A percentile compares a stretch with the other conserved stretches of the same genome.
These are phyloP conservation scores for Colletotrichum lindemuthianum DNA, from an alignment of 2,329 filamentous ascomycete species.

Conservation along the genomic window DNA sequence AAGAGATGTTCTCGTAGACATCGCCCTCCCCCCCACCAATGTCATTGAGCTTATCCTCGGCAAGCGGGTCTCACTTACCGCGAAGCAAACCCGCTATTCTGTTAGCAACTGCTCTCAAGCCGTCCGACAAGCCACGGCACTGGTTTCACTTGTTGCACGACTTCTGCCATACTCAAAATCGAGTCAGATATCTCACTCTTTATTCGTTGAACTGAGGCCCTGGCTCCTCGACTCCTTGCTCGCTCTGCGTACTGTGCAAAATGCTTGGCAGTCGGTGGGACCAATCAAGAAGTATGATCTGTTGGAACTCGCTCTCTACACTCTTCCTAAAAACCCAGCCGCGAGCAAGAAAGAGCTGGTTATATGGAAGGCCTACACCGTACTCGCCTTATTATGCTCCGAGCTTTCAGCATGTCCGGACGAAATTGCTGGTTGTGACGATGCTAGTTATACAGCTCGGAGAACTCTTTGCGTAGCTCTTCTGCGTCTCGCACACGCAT, in stretches of 20 bases:
- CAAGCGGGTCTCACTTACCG: slow-evolving; percentile 30
- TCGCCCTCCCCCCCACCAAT: slow-evolving; percentile 52
- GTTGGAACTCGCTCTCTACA: slow-evolving; percentile 11
- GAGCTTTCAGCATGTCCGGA: slow-evolving; percentile 50
- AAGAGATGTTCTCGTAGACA: slow-evolving; percentile 41
- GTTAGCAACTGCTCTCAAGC: slow-evolving; percentile 54
- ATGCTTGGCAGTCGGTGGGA: slow-evolving; percentile 46
- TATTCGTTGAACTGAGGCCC: slow-evolving; percentile 52
- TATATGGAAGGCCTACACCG: slow-evolving; percentile 48
- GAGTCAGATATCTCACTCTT: slow-evolving; percentile 44
- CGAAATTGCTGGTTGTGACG: slow-evolving; percentile 43
- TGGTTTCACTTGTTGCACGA: slow-evolving; percentile 56
- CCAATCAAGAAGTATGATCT: slow-evolving; percentile 25
- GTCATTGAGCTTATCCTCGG: slow-evolving; percentile 50
- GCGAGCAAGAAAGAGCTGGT: slow-evolving; percentile 33
- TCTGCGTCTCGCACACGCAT: slow-evolving; percentile 49
- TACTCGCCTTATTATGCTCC: slow-evolving; percentile 54
- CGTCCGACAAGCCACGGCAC: slow-evolving; percentile 55
- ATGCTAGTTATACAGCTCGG: slow-evolving; percentile 43
- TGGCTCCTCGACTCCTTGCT: slow-evolving; percentile 63
- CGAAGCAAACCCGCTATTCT: slow-evolving; percentile 50
- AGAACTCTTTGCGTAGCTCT: slow-evolving; percentile 51
- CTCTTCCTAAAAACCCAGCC: slow-evolving; percentile 21
- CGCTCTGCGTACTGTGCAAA: slow-evolving; percentile 53
- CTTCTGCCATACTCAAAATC: slow-evolving; percentile 48